These are phyloP conservation scores for Cryptococcus depauperatus DNA, from an alignment of 1,284 basidiomycete genomes.

Conservation along the genomic window DNA sequence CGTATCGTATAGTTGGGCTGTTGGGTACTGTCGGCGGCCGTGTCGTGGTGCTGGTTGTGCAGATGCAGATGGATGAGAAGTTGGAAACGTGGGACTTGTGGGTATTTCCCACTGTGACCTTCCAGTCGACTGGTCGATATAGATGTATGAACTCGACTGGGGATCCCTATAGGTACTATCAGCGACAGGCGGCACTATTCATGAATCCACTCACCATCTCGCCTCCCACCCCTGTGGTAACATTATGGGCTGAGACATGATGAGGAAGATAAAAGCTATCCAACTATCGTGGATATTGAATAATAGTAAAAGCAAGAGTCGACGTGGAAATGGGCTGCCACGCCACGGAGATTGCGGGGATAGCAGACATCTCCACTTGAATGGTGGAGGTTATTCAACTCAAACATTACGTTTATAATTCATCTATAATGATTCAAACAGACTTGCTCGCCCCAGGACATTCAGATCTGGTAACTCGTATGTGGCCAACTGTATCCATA, in stretches of 20 bases:
- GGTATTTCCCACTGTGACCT: conserved; percentile 62
- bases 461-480: conserved; percentile 44
- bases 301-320: too few relatives aligned
- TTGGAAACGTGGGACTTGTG: conserved; percentile 27
- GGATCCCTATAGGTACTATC: conserved; percentile 59
- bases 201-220: conserved; percentile 62
- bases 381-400: too few relatives aligned
- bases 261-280: not conserved
- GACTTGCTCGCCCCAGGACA: conserved; percentile 42
- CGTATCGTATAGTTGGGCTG: conserved; percentile 57
- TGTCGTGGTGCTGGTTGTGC: conserved; percentile 38
- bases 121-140: conserved; percentile 54
- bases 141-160: conserved; percentile 71
- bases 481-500: conserved; percentile 8
- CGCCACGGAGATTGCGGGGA: too few relatives aligned
- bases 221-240: conserved; percentile 67
- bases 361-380: too few relatives aligned
- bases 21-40: conserved; percentile 85
- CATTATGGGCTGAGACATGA: conserved; percentile 16
- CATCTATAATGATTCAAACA: conserved; percentile 40
- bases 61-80: conserved; percentile 18
- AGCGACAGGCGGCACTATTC: conserved; percentile 4
- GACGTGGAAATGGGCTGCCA: too few relatives aligned
- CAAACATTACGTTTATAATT: too few relatives aligned
- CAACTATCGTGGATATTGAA: too few relatives aligned